Base-by-base conservation (phyloP, 176 grass and related monocot genomes). In the Hsuehochloa calcarea region DNA sequence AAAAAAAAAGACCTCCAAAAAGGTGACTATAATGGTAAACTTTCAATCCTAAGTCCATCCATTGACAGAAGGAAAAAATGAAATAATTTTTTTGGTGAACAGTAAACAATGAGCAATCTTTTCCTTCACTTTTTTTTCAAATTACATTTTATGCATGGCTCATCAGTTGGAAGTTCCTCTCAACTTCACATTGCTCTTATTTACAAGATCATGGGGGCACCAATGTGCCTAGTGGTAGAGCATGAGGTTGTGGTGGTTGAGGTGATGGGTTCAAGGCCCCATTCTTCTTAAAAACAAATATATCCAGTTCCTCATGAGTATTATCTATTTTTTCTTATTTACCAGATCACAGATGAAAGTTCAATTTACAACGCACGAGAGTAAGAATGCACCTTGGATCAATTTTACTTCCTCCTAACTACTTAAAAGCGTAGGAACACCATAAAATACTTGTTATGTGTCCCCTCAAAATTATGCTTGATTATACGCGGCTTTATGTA, bases 341-440 rank as follows among this genome's bases (percentile, higher is more conserved):
- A 51, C 49, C 14, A 51, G 49, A 51, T 51, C 4, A 14, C 16
- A 20, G 68, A 85, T 69, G 50, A 55, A 83, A 55, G 26, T 45
- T 70, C 31, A 45, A 10, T 26, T 70, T 17, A 37, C 39, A 79
- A 61, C 3, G 12, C 22, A 17, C 23, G 38, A 79, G 63, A 49
- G 26, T 46, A 50, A 78, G 65, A 29, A 84, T 64, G 27, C 44
- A 74, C 20, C 15, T 38, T 65, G 13, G 56, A 50, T 37, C 31
- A 58, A 27, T 65, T 84, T 63, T 52, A 84, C n/a, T 75, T 83
- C 39, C 10, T 72, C 29, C 26, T 49, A 44, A 39, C 19, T 46
- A 41, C 31, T 86, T 22, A 44, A 15, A 64, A 79, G 69, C 63
- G 59, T 8, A 80, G 37, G 29, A 43, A 34, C 5, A 37, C 29